phyloP scores from a whole-genome alignment of 75 land plant species.

The Isoetes taiwanensis region DNA sequence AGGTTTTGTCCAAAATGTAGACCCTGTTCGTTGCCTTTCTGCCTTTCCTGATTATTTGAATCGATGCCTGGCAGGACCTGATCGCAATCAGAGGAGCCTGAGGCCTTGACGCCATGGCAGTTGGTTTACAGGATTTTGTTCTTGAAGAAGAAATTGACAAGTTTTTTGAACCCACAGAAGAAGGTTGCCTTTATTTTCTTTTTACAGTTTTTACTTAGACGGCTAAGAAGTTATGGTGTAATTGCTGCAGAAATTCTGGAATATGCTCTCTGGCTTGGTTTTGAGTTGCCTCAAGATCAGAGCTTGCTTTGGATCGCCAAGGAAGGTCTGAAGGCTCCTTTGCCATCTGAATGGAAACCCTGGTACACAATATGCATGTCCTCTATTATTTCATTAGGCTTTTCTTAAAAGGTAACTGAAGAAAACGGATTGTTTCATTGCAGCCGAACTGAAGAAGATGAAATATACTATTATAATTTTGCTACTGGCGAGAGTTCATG shows the following conservation, averaged over 20 bases:
- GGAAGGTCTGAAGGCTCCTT: slow-evolving; percentile 11
- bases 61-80: too few species aligned
- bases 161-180: slow-evolving; percentile 9
- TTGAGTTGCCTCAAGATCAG: slow-evolving; percentile 15
- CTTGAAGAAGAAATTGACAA: slow-evolving; percentile 12
- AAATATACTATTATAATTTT: slow-evolving; percentile 26
- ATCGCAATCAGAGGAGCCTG: too few species aligned
- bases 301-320: slow-evolving; percentile 24
- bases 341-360: slow-evolving; percentile 23
- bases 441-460: slow-evolving; percentile 26
- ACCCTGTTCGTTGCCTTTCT: too few species aligned
- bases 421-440: not conserved
- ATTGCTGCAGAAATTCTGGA: slow-evolving; percentile 16
- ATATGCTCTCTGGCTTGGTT: slow-evolving; percentile 25
- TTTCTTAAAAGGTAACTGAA: not conserved
- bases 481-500: slow-evolving; percentile 18
- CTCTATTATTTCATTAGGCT: not conserved
- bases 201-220: not conserved
- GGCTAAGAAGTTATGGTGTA: not conserved
- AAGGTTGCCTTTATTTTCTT: not conserved
- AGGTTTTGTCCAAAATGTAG: too few species aligned
- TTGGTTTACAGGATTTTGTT: slow-evolving; percentile 10
- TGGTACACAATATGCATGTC: slow-evolving; percentile 9
- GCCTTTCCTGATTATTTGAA: too few species aligned
- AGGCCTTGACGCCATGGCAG: too few species aligned